Evolutionary conservation across 2,329 filamentous ascomycete species (phyloP), one percentile per base, ranked within the genome.

Genomic region (Dactylellina leptospora): DNA sequence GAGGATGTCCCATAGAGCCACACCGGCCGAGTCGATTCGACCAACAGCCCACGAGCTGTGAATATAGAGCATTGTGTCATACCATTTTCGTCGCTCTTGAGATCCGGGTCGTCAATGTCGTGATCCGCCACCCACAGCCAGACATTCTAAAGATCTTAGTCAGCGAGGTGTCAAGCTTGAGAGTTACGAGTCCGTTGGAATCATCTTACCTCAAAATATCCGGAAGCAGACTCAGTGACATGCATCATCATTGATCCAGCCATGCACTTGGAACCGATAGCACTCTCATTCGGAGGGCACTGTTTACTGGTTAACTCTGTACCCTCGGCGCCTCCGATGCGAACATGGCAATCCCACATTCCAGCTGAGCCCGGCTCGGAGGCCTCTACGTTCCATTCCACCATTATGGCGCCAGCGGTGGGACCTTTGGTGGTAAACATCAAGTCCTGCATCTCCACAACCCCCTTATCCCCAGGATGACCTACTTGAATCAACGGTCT

Each of bases 401-500:
- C 86, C 2, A 92, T 81, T 4, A 88, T 82, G 0, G 89, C 89
- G 2, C 90, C 90, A 0, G 86, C 82, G 3, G 86, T 83, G 25
- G 86, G 79, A 1, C 89, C 89, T 63, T 85, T 83, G 0, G 87
- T 90, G 54, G 86, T 87, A 8, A 92, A 82, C 48, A 92, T 85
- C 76, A 90, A 85, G 78, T 92, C 90, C 5, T 85, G 86, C 82
- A 88, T 86, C 78, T 92, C 89, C n/a, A 92, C 82, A 10, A 80
- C 82, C 2, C 90, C 90, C 8, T 79, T 78, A 23, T 91, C 85
- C 2, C 88, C 88, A 0, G 84, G 81, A 3, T 80, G 79, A 8
- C 88, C 89, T 16, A 91, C 84, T 74, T 87, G 84, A 0, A 92
- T 81, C 0, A 91, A 85, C 0, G 87, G 85, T 28, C 85, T 81